Conservation (phyloP, 2,329 filamentous ascomycete genomes). For the Aspergillus intermedius region DNA sequence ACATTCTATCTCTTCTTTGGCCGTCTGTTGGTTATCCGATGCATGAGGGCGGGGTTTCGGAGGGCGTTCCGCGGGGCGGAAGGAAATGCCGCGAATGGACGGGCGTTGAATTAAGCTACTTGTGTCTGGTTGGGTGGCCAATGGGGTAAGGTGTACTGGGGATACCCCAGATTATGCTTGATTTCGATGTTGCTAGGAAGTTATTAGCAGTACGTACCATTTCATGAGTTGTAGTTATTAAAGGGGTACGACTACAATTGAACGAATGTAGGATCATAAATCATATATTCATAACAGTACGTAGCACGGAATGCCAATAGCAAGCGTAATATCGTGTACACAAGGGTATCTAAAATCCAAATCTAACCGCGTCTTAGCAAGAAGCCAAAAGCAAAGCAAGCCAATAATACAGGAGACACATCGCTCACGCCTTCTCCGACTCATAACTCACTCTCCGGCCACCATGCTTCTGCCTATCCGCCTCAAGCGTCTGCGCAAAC, state of each 20-base stretch:
- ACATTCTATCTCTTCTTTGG: neutral
- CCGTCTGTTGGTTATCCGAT: neutral
- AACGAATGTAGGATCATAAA: neutral
- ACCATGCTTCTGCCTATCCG: constrained; percentile 14
- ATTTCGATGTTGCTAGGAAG: too few relatives aligned
- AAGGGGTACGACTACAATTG: neutral
- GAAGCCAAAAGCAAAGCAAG: neutral
- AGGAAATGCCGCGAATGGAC: neutral
- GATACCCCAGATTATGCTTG: too few relatives aligned
- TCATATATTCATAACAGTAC: neutral
- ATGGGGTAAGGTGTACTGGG: too few relatives aligned
- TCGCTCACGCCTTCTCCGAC: constrained; percentile 6
- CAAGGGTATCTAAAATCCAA: neutral
- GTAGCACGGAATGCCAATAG: neutral
- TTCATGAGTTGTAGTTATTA: neutral
- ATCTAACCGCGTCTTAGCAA: neutral
- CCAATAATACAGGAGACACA: neutral
- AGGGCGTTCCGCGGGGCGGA: constrained; percentile 4
- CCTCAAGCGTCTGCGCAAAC: constrained; percentile 43
- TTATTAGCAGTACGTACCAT: too few relatives aligned
- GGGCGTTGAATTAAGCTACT: neutral
- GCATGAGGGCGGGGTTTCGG: neutral
- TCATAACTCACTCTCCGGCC: constrained; percentile 14
- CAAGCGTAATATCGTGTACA: neutral
- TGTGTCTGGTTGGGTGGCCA: too few relatives aligned